Base-by-base conservation (phyloP, 805 yeast species). In the Zygosaccharomyces bisporus region DNA sequence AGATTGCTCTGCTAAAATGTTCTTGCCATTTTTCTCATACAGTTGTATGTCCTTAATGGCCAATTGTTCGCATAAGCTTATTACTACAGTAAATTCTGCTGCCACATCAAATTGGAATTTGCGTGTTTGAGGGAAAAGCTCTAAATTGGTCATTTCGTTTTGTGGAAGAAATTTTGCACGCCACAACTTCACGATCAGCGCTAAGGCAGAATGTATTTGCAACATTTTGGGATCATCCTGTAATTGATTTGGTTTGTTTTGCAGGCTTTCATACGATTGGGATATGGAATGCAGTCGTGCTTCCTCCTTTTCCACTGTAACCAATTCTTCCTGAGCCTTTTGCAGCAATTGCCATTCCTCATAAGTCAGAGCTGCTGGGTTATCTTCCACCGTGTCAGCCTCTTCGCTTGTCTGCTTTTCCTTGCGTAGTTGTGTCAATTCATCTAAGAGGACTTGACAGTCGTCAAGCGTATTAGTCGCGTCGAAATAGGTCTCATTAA, bases 401-500 rank as follows among this genome's bases (percentile, higher is more conserved):
- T 44, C 43, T 12, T 39, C 47, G 19, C 48, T 33, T 2, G 23
- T 32, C 6, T 29, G 37, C 8, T 44, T 39, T 13, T 46, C 55
- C n/a, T 41, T 42, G 43, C 54, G 49, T 12, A 55, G 39, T 1
- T 29, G 25, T 4, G 53, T 56, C 18, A 58, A 47, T 32, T 57
- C 58, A 7, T 46, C 47, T 18, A 56, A 36, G 20, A 57, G 41
- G 13, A 44, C 42, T 43, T 50, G 50, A 43, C 65, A 63, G 13
- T 55, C 54, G 13, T 61, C 64, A 4, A 62, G 39, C 4, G 54
- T 55, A 32, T 50, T 51, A 3, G 55, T 43, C 0, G 54, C 50
- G 10, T 53, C 57, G 17, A 60, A 38, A 43, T 55, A 54, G 6
- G 50, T 21, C 29, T 56, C 58, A 29, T 58, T 61, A 4, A 58